phyloP scores from a whole-genome alignment of 768 basidiomycete genomes.

The Lactarius deliciosus region DNA sequence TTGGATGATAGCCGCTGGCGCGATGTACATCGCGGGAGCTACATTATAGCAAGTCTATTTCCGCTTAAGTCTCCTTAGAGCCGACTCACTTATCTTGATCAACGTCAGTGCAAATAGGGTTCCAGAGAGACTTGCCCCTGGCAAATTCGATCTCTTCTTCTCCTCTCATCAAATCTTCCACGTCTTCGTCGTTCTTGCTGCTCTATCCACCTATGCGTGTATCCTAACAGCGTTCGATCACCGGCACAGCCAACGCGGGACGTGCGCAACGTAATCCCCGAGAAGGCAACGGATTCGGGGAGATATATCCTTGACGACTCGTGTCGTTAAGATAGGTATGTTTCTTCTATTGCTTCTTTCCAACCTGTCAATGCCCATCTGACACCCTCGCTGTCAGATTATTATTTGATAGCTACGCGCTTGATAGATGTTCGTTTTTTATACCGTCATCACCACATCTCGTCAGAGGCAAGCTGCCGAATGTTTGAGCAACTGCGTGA shows the following conservation, averaged over 20 bases:
- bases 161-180: slow-evolving; percentile 93
- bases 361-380: not conserved
- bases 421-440: slow-evolving; percentile 2
- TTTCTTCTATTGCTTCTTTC: slow-evolving; percentile 1
- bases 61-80: slow-evolving; percentile 27
- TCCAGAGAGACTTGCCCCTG: slow-evolving; percentile 73
- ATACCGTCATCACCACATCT: not conserved
- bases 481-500: slow-evolving; percentile 1
- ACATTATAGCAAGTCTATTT: slow-evolving; percentile 70
- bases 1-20: slow-evolving; percentile 70
- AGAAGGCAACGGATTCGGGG: not conserved
- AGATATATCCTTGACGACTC: slow-evolving; percentile 1
- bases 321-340: slow-evolving; percentile 2
- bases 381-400: not conserved
- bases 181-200: slow-evolving; percentile 70
- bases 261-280: slow-evolving; percentile 14
- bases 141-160: slow-evolving; percentile 75
- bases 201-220: slow-evolving; percentile 60
- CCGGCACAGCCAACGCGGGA: slow-evolving; percentile 43
- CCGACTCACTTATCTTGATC: slow-evolving; percentile 26
- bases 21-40: slow-evolving; percentile 76
- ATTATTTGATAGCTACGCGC: slow-evolving; percentile 4
- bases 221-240: slow-evolving; percentile 58
- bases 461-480: not conserved
- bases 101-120: slow-evolving; percentile 71